These are phyloP conservation scores for Kwoniella europaea DNA, from an alignment of 768 basidiomycete species.

Conservation along the genomic window DNA sequence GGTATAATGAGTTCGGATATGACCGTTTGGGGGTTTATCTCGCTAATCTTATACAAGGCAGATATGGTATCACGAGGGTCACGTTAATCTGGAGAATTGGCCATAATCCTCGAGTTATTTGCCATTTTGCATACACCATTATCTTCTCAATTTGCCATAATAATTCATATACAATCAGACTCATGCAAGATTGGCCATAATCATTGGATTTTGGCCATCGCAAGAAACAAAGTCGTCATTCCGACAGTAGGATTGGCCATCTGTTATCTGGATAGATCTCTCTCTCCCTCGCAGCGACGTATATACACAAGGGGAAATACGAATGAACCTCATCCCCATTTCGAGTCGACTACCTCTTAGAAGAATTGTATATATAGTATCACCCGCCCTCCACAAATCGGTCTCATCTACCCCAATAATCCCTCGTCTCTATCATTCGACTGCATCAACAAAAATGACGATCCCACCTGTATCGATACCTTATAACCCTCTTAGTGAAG, in stretches of 20 bases:
- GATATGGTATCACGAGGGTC: slow-evolving; percentile 5
- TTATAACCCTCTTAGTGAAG: slow-evolving; percentile 23
- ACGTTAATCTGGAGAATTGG: slow-evolving; percentile 1
- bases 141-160: slow-evolving; percentile 6
- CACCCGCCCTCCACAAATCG: not conserved
- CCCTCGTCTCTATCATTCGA: not conserved
- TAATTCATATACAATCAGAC: not conserved
- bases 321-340: not conserved
- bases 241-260: not conserved
- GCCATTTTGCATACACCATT: not conserved
- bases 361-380: not conserved
- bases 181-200: slow-evolving; percentile 11
- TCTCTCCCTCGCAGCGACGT: not conserved
- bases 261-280: not conserved
- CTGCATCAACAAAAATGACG: slow-evolving; percentile 5
- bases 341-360: not conserved
- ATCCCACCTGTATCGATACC: slow-evolving; percentile 15
- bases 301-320: not conserved
- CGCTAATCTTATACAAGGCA: too few relatives aligned
- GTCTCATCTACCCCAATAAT: not conserved
- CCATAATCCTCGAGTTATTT: slow-evolving; percentile 1
- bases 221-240: not conserved
- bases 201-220: not conserved
- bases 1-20: slow-evolving; percentile 1
- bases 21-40: not conserved